Evolutionary conservation across 106 monocot genomes (phyloP).

Genomic region (Xerophyta viscosa): DNA sequence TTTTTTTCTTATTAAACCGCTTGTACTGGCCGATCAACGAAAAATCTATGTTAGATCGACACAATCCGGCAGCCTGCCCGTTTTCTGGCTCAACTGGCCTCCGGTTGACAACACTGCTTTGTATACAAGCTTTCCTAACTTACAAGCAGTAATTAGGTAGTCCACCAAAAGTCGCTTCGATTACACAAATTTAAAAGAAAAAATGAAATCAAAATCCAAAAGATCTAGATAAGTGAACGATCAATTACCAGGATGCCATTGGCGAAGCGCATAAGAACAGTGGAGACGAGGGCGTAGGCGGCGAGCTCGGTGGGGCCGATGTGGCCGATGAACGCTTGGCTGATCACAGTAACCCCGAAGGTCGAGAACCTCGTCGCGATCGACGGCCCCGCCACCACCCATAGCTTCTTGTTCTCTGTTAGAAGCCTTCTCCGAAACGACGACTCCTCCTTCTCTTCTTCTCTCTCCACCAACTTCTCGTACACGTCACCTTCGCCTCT

Average conservation of each 20-base stretch:
- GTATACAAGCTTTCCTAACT: too few relatives aligned
- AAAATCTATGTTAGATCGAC: too few relatives aligned
- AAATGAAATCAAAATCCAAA: neutral
- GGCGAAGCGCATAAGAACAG: constrained; percentile 37
- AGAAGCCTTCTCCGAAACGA: constrained; percentile 6
- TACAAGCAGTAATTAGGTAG: too few relatives aligned
- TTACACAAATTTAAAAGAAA: neutral
- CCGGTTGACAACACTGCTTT: too few relatives aligned
- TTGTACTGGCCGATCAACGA: too few relatives aligned
- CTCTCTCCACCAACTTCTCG: constrained; percentile 1
- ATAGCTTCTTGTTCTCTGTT: constrained; percentile 50
- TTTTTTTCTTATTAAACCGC: too few relatives aligned
- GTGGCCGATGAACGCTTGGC: constrained; percentile 45
- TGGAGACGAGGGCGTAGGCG: constrained; percentile 41
- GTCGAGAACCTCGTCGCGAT: constrained; percentile 31
- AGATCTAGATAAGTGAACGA: too few relatives aligned
- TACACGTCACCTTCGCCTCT: neutral
- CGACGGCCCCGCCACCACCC: constrained; percentile 42
- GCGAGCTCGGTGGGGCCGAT: constrained; percentile 42
- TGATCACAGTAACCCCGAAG: constrained; percentile 32
- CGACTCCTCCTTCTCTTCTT: constrained; percentile 2
- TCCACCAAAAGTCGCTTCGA: too few relatives aligned
- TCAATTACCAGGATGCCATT: constrained; percentile 32
- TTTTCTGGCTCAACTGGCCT: too few relatives aligned
- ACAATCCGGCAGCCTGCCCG: too few relatives aligned